Conservation (phyloP, 2,329 filamentous ascomycete genomes). For the Claviceps arundinis region DNA sequence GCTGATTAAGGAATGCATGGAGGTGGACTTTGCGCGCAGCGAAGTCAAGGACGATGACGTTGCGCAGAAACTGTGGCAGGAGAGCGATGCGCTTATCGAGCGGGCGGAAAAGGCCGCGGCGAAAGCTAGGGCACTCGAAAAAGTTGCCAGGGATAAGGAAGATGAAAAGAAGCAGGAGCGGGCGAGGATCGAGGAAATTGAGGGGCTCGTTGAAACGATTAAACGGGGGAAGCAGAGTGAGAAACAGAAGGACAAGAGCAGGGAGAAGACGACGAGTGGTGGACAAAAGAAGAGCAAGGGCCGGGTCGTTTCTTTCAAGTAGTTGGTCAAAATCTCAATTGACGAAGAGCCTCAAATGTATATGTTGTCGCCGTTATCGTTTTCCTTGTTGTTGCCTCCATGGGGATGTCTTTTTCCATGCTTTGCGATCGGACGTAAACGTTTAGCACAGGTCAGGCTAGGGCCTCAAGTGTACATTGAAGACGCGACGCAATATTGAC, state of each 20-base stretch:
- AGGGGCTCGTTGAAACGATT: conserved; percentile 29
- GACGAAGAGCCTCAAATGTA: neutral
- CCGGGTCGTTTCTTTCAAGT: neutral
- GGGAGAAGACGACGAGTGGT: neutral
- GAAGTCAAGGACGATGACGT: conserved; percentile 68
- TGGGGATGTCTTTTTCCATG: neutral
- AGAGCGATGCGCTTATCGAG: conserved; percentile 74
- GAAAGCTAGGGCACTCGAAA: conserved; percentile 30
- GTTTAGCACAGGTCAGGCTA: no score
- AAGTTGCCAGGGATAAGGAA: conserved; percentile 22
- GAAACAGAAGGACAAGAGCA: conserved; percentile 7
- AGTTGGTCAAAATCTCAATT: neutral
- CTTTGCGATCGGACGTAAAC: no score
- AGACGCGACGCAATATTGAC: no score
- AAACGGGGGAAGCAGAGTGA: conserved; percentile 27
- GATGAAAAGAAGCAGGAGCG: conserved; percentile 21
- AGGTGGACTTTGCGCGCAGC: conserved; percentile 54
- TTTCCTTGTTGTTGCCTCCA: neutral
- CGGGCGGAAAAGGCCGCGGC: conserved; percentile 69
- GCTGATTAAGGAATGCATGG: conserved; percentile 78
- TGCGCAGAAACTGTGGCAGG: conserved; percentile 80
- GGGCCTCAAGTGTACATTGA: no score
- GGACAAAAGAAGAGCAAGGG: neutral
- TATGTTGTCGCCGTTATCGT: neutral
- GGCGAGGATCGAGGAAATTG: conserved; percentile 18